Evolutionary conservation across 2,329 filamentous ascomycete species (phyloP).

Genomic region (Trichoderma atroviride): DNA sequence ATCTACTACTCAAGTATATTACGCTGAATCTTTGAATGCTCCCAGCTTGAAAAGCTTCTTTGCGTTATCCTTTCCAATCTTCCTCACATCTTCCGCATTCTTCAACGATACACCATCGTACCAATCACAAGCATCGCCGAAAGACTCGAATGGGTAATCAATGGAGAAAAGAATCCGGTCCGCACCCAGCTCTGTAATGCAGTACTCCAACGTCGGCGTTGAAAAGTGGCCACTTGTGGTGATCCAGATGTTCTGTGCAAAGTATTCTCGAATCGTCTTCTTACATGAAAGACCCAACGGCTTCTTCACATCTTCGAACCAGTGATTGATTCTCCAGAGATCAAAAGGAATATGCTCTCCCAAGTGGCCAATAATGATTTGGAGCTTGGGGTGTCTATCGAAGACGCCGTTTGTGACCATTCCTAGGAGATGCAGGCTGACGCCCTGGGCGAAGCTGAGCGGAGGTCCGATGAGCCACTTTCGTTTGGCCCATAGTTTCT

Average conservation of each 20-base stretch:
- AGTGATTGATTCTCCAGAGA: conserved; percentile 55
- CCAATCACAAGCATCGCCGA: conserved; percentile 47
- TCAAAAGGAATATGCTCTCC: conserved; percentile 55
- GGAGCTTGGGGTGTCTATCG: conserved; percentile 49
- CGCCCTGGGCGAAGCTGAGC: conserved; percentile 60
- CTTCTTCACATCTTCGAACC: conserved; percentile 60
- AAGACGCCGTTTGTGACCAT: conserved; percentile 56
- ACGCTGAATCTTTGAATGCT: conserved; percentile 38
- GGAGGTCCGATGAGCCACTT: conserved; percentile 64
- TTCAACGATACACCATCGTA: conserved; percentile 44
- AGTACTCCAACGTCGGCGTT: conserved; percentile 54
- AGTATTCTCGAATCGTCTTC: conserved; percentile 56
- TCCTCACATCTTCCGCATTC: conserved; percentile 41
- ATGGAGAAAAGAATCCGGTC: conserved; percentile 57
- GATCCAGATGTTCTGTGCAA: conserved; percentile 58
- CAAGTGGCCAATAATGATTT: conserved; percentile 52
- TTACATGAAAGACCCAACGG: conserved; percentile 51
- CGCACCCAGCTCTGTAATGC: conserved; percentile 51
- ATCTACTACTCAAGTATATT: not conserved
- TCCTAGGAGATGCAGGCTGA: conserved; percentile 59
- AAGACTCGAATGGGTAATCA: conserved; percentile 56
- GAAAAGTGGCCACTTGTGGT: conserved; percentile 61
- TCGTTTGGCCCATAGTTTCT: conserved; percentile 61
- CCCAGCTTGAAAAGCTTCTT: conserved; percentile 46
- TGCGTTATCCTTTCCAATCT: conserved; percentile 49